Conservation (phyloP, 2,329 filamentous ascomycete species). For the Scedosporium dehoogii region DNA sequence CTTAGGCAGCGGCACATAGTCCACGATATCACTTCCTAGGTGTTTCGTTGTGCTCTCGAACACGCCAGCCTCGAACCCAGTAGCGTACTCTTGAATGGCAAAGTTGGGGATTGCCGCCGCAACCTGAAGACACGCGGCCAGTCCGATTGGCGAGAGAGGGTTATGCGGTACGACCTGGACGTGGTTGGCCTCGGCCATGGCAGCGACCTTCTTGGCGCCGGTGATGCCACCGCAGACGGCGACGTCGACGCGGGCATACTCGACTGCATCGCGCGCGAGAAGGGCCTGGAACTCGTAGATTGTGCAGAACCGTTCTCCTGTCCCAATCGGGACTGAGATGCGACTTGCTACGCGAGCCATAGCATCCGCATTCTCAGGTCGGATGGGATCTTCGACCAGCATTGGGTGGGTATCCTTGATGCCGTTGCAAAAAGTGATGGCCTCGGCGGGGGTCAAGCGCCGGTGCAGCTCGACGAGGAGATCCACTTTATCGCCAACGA, state of each 20-base stretch:
- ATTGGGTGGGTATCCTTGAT: slow-evolving; percentile 3
- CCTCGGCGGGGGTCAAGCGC: slow-evolving; percentile 3
- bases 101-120: slow-evolving; percentile 9
- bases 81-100: slow-evolving; percentile 10
- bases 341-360: slow-evolving; percentile 8
- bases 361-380: slow-evolving; percentile 10
- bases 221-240: slow-evolving; percentile 10
- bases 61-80: slow-evolving; percentile 2
- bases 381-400: slow-evolving; percentile 11
- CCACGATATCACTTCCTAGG: slow-evolving; percentile 35
- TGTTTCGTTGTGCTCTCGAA: slow-evolving; percentile 2
- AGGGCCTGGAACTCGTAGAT: slow-evolving; percentile 10
- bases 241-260: slow-evolving; percentile 8
- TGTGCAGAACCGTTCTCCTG: slow-evolving; percentile 9
- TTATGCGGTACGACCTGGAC: slow-evolving; percentile 9
- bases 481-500: slow-evolving; percentile 1
- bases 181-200: slow-evolving; percentile 10
- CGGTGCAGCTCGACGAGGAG: slow-evolving; percentile 1
- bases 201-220: slow-evolving; percentile 9
- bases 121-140: slow-evolving; percentile 10
- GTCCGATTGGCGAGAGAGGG: slow-evolving; percentile 9
- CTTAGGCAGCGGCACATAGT: slow-evolving; percentile 57
- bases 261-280: neutral
- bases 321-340: slow-evolving; percentile 8
- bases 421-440: slow-evolving; percentile 5